Evolutionary conservation across 1,139 yeast genomes (phyloP), one percentile per base, ranked within the genome.

Genomic region (Pichia sp.): DNA sequence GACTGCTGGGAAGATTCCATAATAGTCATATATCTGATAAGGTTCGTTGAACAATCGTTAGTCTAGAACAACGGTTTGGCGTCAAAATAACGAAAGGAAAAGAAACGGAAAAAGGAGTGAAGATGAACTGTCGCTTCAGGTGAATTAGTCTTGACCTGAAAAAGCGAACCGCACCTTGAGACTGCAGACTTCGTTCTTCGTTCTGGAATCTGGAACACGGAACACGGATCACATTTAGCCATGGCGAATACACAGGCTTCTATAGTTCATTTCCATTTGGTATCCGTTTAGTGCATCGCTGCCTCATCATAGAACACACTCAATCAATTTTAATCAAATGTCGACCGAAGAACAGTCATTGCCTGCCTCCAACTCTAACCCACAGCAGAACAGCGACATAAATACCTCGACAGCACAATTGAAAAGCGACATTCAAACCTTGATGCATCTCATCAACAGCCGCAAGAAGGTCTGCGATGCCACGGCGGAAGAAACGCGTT

Each of bases 401-500:
- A 12, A 13, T 12, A 12, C 27, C 27, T 42, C 44, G n/a, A n/a
- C 2, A 20, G 45, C 9, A 25, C 39, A 27, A 25, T 39, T 11
- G 39, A 50, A 34, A 28, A 35, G 3, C 7, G 57, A 53, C 20
- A 45, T 55, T 16, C 47, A 44, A 3, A 33, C 37, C 6, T 35
- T 55, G 8, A 37, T 47, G 18, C 35, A 38, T 9, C 25, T 48
- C 13, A 48, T 53, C 18, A 32, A 38, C 6, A 29, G 38, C 22
- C 47, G 41, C 12, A 47, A 48, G 30, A 40, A 47, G 3, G 47
- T 46, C 18, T 50, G 54, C 30, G 42, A 37, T 9, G 57, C 51
- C 8, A 31, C 83, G 38, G 74, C 78, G 41, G 72, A 72, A 38
- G 96, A 91, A 51, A 87, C 86, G 58, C 72, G 69, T 46, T 85